phyloP scores from a whole-genome alignment of 208 protist species.

The Leptomonas seymouri region DNA sequence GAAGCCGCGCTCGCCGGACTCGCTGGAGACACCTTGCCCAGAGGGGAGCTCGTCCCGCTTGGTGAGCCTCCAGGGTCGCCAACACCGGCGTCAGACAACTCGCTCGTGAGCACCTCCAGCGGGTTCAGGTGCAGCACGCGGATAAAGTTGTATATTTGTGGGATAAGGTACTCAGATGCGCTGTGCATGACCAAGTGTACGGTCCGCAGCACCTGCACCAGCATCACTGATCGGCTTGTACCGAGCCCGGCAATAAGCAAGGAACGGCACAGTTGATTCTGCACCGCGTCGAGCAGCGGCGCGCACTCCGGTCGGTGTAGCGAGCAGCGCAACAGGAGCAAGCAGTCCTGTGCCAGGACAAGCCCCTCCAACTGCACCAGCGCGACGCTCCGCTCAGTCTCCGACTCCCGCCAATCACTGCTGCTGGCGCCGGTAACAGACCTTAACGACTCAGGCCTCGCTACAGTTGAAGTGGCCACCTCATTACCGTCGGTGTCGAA shows the following conservation, averaged over 20 bases:
- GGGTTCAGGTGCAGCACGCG: constrained; percentile 80
- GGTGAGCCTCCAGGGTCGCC: constrained; percentile 8
- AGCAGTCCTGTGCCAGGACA: constrained; percentile 59
- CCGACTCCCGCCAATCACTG: constrained; percentile 24
- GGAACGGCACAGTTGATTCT: constrained; percentile 76
- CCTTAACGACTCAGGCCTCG: neutral
- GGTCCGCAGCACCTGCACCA: constrained; percentile 83
- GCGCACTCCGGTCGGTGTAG: constrained; percentile 12
- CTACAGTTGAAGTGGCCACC: constrained; percentile 15
- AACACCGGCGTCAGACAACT: constrained; percentile 26
- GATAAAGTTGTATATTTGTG: constrained; percentile 86
- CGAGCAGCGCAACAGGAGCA: constrained; percentile 49
- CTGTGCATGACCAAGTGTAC: constrained; percentile 69
- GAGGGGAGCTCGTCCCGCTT: constrained; percentile 2
- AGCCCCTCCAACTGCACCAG: constrained; percentile 83
- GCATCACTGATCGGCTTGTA: constrained; percentile 73
- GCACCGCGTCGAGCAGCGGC: constrained; percentile 50
- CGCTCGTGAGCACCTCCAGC: constrained; percentile 57
- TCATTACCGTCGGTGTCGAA: constrained; percentile 40
- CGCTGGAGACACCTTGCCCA: neutral
- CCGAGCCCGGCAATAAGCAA: constrained; percentile 71
- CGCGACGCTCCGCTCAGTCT: constrained; percentile 26
- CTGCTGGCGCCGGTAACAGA: constrained; percentile 16
- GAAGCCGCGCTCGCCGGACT: constrained; percentile 17
- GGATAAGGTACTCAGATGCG: constrained; percentile 56